These are phyloP conservation scores for Hemisphaericaspora xylofermentans DNA, from an alignment of 1,139 yeast genomes.

Conservation along the genomic window DNA sequence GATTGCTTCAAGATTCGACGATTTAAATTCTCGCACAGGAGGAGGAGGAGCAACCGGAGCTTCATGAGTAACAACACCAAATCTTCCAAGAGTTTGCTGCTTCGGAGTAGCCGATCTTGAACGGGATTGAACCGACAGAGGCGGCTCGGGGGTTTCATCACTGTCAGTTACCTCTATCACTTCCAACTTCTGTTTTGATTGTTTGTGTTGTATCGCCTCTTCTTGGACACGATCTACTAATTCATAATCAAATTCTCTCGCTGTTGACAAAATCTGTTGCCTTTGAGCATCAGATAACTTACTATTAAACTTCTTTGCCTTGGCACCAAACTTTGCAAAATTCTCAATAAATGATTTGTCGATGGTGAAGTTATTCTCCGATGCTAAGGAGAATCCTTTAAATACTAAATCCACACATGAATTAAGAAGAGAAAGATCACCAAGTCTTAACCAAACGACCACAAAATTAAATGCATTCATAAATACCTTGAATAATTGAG, in stretches of 20 bases:
- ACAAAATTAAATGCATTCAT: slow-evolving; percentile 58
- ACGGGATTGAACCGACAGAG: slow-evolving; percentile 5
- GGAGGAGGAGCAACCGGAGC: slow-evolving; percentile 45
- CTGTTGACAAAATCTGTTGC: slow-evolving; percentile 54
- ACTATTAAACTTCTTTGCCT: slow-evolving; percentile 64
- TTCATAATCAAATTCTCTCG: slow-evolving; percentile 50
- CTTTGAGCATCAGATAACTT: slow-evolving; percentile 62
- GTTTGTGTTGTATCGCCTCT: slow-evolving; percentile 41
- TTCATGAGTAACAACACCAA: slow-evolving; percentile 40
- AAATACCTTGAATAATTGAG: slow-evolving; percentile 32
- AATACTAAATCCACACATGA: slow-evolving; percentile 74
- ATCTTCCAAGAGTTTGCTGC: slow-evolving; percentile 52
- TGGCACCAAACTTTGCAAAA: slow-evolving; percentile 63
- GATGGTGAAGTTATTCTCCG: slow-evolving; percentile 47
- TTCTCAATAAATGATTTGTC: slow-evolving; percentile 48
- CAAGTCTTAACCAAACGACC: slow-evolving; percentile 77
- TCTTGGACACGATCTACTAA: slow-evolving; percentile 53
- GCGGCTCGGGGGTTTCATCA: slow-evolving; percentile 9
- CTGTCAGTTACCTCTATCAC: slow-evolving; percentile 8
- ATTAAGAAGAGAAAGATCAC: slow-evolving; percentile 71
- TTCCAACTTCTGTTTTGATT: slow-evolving; percentile 11
- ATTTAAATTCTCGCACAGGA: slow-evolving; percentile 33
- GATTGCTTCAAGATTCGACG: slow-evolving; percentile 41
- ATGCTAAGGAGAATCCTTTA: slow-evolving; percentile 63
- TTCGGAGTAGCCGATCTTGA: slow-evolving; percentile 14